Conservation (phyloP, 495 filamentous ascomycete genomes). For the Extremus antarcticus region DNA sequence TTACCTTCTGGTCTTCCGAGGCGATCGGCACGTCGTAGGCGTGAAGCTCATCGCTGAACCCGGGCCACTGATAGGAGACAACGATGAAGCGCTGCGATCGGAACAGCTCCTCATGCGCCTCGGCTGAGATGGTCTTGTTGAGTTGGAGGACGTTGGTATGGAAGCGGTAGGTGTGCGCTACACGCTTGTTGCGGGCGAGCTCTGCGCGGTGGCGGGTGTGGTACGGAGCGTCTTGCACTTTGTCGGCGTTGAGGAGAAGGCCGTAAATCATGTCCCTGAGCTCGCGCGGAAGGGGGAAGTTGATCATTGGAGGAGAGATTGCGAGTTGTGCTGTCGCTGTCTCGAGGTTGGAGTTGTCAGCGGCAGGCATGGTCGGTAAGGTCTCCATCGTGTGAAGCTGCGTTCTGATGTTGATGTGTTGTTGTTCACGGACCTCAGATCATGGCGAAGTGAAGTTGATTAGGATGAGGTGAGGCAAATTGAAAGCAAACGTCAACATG, state of each 20-base stretch:
- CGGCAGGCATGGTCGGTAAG: too few species aligned
- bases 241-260: background rate
- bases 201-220: background rate
- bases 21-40: background rate
- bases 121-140: background rate
- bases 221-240: background rate
- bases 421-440: too few species aligned
- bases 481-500: too few species aligned
- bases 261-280: background rate
- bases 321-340: background rate
- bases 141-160: background rate
- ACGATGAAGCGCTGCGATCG: background rate
- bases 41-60: background rate
- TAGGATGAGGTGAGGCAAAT: too few species aligned
- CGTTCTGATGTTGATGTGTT: too few species aligned
- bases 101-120: background rate
- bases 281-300: background rate
- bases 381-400: too few species aligned
- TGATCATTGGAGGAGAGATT: background rate
- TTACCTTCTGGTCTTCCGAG: background rate
- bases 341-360: background rate
- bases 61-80: background rate
- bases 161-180: background rate
- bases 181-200: background rate
- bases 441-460: too few species aligned